Percentiles rank a stretch among this genome's conserved stretches.
Conservation (phyloP, 805 yeast genomes). For the Ogataea nonfermentans region DNA sequence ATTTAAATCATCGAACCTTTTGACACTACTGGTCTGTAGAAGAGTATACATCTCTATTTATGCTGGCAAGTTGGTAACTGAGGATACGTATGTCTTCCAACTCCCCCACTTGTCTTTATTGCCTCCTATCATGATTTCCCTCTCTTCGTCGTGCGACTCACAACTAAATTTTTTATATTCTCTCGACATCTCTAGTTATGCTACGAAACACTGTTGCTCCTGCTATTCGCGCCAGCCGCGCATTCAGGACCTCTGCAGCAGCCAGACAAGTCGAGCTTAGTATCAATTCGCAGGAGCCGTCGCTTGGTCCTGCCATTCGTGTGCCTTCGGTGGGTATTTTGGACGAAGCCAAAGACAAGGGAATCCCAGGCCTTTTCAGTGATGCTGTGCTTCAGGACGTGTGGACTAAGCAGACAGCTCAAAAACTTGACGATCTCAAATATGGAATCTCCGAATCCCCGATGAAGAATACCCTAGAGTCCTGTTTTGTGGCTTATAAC, state of each 20-base stretch:
- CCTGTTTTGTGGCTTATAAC: conserved; percentile 21
- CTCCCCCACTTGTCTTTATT: not conserved
- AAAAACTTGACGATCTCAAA: conserved; percentile 42
- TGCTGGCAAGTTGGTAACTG: too few relatives aligned
- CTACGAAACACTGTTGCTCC: conserved; percentile 1
- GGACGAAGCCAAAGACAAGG: conserved; percentile 29
- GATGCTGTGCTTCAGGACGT: conserved; percentile 46
- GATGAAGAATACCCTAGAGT: conserved; percentile 27
- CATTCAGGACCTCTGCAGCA: conserved; percentile 6
- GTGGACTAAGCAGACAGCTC: conserved; percentile 46
- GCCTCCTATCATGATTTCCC: not conserved
- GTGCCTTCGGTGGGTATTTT: conserved; percentile 27
- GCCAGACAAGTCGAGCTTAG: conserved; percentile 11
- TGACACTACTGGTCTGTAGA: too few relatives aligned
- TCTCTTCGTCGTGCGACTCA: conserved; percentile 1
- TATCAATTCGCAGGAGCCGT: conserved; percentile 1
- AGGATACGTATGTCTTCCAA: too few relatives aligned
- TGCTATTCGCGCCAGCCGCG: conserved; percentile 1
- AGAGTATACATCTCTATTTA: too few relatives aligned
- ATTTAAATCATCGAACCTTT: too few relatives aligned
- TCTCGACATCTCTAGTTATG: conserved; percentile 3
- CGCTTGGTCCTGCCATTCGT: conserved; percentile 21
- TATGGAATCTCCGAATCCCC: conserved; percentile 33
- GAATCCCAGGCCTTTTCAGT: conserved; percentile 51
- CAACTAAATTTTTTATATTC: conserved; percentile 6